Evolutionary conservation across 2,329 filamentous ascomycete species (phyloP).

Genomic region (Clonostachys chloroleuca): DNA sequence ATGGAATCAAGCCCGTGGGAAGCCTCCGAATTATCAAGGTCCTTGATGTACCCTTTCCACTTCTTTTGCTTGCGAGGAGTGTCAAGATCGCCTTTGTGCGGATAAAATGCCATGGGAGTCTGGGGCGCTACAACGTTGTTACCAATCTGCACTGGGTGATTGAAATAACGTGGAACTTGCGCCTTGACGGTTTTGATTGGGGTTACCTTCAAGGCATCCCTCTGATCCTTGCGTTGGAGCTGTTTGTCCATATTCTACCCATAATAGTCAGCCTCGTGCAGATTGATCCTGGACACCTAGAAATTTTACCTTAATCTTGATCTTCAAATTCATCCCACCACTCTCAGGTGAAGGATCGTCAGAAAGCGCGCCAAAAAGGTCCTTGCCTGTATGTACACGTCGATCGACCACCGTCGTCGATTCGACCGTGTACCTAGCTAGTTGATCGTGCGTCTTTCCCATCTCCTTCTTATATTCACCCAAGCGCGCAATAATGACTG

Average conservation of each 20-base stretch:
- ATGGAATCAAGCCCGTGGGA: slow-evolving; percentile 53
- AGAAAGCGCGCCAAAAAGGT: slow-evolving; percentile 42
- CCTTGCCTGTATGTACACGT: slow-evolving; percentile 32
- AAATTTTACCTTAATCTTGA: slow-evolving; percentile 43
- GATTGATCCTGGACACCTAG: background rate
- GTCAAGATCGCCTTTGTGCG: slow-evolving; percentile 52
- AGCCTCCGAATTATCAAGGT: slow-evolving; percentile 52
- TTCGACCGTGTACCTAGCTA: slow-evolving; percentile 38
- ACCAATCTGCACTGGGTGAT: slow-evolving; percentile 55
- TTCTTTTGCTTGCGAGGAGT: slow-evolving; percentile 46
- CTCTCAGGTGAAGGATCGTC: slow-evolving; percentile 25
- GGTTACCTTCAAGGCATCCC: slow-evolving; percentile 21
- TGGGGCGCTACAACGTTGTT: slow-evolving; percentile 57
- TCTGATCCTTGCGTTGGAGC: slow-evolving; percentile 10
- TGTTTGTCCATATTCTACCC: too few species aligned
- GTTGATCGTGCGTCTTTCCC: slow-evolving; percentile 28
- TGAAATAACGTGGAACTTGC: slow-evolving; percentile 52
- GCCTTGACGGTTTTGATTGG: slow-evolving; percentile 44
- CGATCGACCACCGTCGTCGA: slow-evolving; percentile 34
- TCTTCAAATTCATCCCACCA: slow-evolving; percentile 34
- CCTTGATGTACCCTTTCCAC: slow-evolving; percentile 52
- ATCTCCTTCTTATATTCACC: background rate
- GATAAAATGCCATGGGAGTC: slow-evolving; percentile 56
- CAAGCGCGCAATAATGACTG: background rate
- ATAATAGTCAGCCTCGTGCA: background rate